Base-by-base conservation (phyloP, 2,329 filamentous ascomycete species). In the Apiospora kogelbergensis region DNA sequence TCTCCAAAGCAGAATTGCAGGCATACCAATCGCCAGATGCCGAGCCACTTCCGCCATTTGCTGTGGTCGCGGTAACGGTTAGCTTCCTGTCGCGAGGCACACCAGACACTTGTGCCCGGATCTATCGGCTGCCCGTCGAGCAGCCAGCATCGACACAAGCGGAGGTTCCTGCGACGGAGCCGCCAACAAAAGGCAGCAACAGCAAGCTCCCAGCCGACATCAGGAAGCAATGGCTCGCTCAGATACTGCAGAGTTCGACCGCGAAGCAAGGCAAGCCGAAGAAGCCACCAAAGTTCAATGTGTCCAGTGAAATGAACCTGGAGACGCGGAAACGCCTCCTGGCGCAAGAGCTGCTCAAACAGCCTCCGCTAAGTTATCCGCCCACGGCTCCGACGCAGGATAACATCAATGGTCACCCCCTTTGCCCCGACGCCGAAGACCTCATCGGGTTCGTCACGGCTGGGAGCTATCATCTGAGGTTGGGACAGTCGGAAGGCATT, bases 371-470 rank as follows among this genome's bases (percentile, higher is more conserved):
- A 24, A 76, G 79, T 2, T 79, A 80, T 22, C 81, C 81, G 20
- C 80, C 80, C 30, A 76, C 76, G 44, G 73, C 76, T 4, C 74
- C 76, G 15, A 83, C 79, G 70, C 78, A 77, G 68, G 76, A 73
- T 66, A 78, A 80, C 71, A 77, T 85, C 80, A 77, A 80, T 30
- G 83, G 83, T 0, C 89, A 93, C 73, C 91, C 91, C 0, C 76
- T 89, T 0, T 89, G 94, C n/a, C 95, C 95, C 0, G 84, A 85
- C 11, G 89, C 90, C 71, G 84, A 87, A 26, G 93, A 98, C 77
- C 84, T 98, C 15, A 88, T 98, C 66, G 96, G 96, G 0, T 99
- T 97, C 78, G 90, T 98, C 30, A 98, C 94, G 2, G 92, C 91
- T 1, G 96, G 95, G 0, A 91, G 93, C 66, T 97, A 91, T 78